Evolutionary conservation across 768 basidiomycete genomes (phyloP).

Genomic region (Favolaschia claudopus): DNA sequence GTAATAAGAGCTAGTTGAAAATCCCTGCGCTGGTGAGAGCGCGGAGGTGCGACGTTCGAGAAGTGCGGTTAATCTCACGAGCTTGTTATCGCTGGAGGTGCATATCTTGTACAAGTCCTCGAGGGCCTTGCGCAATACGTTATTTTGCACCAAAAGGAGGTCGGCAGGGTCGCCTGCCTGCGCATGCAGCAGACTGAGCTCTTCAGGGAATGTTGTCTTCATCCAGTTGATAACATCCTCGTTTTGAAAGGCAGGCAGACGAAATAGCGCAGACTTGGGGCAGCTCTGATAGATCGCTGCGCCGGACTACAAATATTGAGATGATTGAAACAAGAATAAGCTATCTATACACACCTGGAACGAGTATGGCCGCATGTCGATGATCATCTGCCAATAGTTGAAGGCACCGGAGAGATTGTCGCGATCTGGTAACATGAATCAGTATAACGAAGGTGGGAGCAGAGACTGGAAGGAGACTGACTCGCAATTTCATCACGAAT

Average conservation of each 20-base stretch:
- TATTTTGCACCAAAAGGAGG: background rate
- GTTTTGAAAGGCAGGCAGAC: background rate
- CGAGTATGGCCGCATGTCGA: background rate
- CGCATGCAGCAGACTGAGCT: background rate
- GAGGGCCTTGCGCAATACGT: background rate
- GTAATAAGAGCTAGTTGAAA: too few relatives aligned
- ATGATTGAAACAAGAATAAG: background rate
- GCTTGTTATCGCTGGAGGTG: too few relatives aligned
- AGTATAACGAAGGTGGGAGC: too few relatives aligned
- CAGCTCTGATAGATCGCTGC: slow-evolving; percentile 32
- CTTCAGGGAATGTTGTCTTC: background rate
- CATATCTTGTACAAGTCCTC: background rate
- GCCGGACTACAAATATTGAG: slow-evolving; percentile 9
- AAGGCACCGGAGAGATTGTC: background rate
- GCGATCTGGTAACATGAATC: too few relatives aligned
- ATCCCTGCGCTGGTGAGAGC: background rate
- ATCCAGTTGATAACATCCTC: background rate
- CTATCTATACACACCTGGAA: background rate
- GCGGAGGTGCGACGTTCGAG: background rate
- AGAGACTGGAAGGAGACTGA: too few relatives aligned
- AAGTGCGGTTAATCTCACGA: background rate
- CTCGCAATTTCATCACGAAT: too few relatives aligned
- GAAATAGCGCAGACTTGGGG: slow-evolving; percentile 23
- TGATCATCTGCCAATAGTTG: background rate
- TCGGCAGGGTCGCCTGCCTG: background rate